Evolutionary conservation across 2,329 filamentous ascomycete species (phyloP), one percentile per base, ranked within the genome.

Genomic region (Diaporthe eres): DNA sequence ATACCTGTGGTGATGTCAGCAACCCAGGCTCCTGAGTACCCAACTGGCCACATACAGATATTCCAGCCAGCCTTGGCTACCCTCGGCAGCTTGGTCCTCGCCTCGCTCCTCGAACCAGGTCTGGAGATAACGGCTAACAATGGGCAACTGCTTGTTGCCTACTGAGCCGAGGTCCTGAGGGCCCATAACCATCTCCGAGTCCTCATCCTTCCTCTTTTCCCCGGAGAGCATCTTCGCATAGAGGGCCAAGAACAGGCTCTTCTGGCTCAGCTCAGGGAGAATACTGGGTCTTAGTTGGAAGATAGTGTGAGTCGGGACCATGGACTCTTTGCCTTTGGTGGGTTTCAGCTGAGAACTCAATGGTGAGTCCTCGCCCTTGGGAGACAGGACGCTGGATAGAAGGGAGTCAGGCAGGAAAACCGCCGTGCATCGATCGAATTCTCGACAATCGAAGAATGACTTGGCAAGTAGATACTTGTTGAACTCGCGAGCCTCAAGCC

Each of bases 171-270:
- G 92, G 84, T 99, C 97, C 75, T 96, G 93, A 1, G 97, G 96
- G 0, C 97, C 97, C 85, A 98, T 92, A 70, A 99, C 94, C 94
- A 98, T 98, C 85, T 99, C 97, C 31, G 94, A 95, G 75, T 98
- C 96, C 84, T 99, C 97, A 80, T 98, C 95, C 84, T 96, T 98
- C 78, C 95, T 92, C 87, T 98, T 98, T 87, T 99, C 97, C 1
- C 97, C 97, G 0, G 96, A 94, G 78, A 98, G 91, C 82, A 96
- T 95, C 82, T 96, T 97, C 60, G 97, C 95, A 81, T 99, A 99
- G 5, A 98, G 87, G 0, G 95, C 94, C 15, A 99, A 88, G 81
- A 99, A 99, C 28, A 98, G 85, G 71, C 96, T 95, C 85, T 96
- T 97, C 83, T 98, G 95, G 82, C 96, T 98, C 71, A 98, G 82